Base-by-base conservation (phyloP, 805 yeast genomes). In the Torulaspora microellipsoides region DNA sequence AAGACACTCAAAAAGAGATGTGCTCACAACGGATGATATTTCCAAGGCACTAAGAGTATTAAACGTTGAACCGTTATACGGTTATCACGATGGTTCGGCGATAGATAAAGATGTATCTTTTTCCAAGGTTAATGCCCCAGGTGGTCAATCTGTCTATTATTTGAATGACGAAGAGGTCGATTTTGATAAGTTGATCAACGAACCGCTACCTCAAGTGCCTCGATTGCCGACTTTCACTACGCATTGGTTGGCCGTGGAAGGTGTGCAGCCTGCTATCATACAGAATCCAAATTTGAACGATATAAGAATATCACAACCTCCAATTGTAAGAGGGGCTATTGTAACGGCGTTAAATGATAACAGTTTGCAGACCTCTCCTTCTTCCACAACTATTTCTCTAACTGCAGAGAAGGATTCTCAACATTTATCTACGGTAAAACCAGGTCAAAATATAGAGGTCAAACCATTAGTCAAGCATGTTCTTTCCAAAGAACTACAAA, bases 211-310 rank as follows among this genome's bases (percentile, higher is more conserved):
- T 5, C 87, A 84, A 56, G 95, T 95, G 2, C 99, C 99, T 4
- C 76, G 98, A 46, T 81, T 83, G 47, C 83, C 95, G 2, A 83
- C 96, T 0, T 90, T 86, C 64, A 89, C 98, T 0, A 95, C 97
- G 5, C 95, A 85, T 62, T 91, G 99, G 98, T 72, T 95, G 27
- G 98, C 99, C 0, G 86, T 93, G 42, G 99, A 93, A 66, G 99
- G 99, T 45, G 95, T 93, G 8, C 99, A 93, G 61, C 99, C 99
- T 1, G 83, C 93, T 27, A 91, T 93, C 43, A 95, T 97, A 1
- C 99, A 95, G 66, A 93, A 93, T 67, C 99, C 99, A 17, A 62
- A 70, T 14, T 76, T 83, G 38, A 73, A 80, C 39, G 97, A 90
- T 54, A 82, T 91, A 49, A 80, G 81, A 60, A 46, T 59, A 10